Base-by-base conservation (phyloP, 2,329 filamentous ascomycete genomes). In the Aspergillus sp. region DNA sequence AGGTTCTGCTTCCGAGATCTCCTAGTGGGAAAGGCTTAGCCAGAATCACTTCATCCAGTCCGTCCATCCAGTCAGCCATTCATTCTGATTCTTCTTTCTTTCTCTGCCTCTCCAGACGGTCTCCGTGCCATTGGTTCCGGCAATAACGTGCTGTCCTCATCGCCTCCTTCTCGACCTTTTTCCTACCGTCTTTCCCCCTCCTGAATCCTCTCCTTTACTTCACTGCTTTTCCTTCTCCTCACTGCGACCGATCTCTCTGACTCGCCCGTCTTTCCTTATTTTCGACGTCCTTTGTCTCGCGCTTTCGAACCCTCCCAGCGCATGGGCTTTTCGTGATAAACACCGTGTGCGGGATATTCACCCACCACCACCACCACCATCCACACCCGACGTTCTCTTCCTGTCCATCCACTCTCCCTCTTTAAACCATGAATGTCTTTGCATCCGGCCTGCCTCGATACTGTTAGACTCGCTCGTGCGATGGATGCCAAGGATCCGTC, bases 401-500 rank as follows among this genome's bases (percentile, higher is more conserved):
- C 55, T 50, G 14, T 38, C 45, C 40, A 34, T 64, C 58, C 55
- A 56, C 54, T 51, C 52, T 45, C 38, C 34, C 36, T 38, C 49
- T 46, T 51, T 52, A 10, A 29, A 29, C 7, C 14, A 38, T 38
- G 34, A 38, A 36, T 45, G 17, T 29, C 25, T 3, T 29, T 54
- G 29, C 43, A 29, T 19, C 21, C 31, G 57, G 25, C 25, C 25
- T 29, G 25, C 7, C 9, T 29, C 25, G 59, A 51, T 56, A 53
- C 54, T 45, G 49, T 57, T 58, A 52, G 46, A 54, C 49, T 55
- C 57, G 57, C 45, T 34, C 32, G 32, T 55, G 57, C 58, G 49
- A 71, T 71, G 69, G 66, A 70, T 52, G 59, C 65, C 64, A 65
- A 71, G 61, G 58, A 63, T 49, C 50, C n/a, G n/a, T n/a, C 50